These are phyloP conservation scores for Malus fusca DNA, from an alignment of 306 rosid genomes.

Conservation along the genomic window DNA sequence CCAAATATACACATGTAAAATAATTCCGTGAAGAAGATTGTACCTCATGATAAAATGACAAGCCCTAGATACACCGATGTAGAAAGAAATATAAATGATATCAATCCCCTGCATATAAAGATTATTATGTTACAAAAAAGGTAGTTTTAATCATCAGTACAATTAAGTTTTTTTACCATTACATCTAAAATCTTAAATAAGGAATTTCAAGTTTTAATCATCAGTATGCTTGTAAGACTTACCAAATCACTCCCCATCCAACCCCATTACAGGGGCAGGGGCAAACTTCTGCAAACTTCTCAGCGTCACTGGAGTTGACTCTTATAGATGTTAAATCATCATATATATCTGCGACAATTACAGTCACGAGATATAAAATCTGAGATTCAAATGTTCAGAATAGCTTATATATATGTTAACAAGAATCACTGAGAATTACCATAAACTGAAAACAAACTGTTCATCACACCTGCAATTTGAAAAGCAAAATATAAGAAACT, in stretches of 20 bases:
- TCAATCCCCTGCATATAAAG: conserved; percentile 40
- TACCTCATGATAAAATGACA: conserved; percentile 53
- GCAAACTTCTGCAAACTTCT: conserved; percentile 92
- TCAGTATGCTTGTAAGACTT: conserved; percentile 16
- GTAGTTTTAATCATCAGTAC: background rate
- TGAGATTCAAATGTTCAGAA: conserved; percentile 7
- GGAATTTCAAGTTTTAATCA: background rate
- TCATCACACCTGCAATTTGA: conserved; percentile 83
- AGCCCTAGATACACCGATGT: conserved; percentile 42
- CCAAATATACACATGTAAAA: background rate
- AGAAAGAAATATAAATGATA: conserved; percentile 36
- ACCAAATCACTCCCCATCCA: conserved; percentile 98
- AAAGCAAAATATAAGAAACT: conserved; percentile 21
- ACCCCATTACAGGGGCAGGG: conserved; percentile 93
- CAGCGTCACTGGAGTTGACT: conserved; percentile 93
- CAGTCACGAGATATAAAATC: conserved; percentile 5
- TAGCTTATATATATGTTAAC: background rate
- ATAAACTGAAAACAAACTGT: conserved; percentile 92
- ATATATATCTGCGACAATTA: conserved; percentile 54
- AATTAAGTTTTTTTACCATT: background rate
- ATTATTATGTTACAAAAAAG: background rate
- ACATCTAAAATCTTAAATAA: background rate
- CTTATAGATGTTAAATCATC: conserved; percentile 92
- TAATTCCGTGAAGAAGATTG: background rate
- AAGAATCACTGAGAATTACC: conserved; percentile 45